Conservation (phyloP, 345 rosid genomes). For the Euphorbia tirucalli region DNA sequence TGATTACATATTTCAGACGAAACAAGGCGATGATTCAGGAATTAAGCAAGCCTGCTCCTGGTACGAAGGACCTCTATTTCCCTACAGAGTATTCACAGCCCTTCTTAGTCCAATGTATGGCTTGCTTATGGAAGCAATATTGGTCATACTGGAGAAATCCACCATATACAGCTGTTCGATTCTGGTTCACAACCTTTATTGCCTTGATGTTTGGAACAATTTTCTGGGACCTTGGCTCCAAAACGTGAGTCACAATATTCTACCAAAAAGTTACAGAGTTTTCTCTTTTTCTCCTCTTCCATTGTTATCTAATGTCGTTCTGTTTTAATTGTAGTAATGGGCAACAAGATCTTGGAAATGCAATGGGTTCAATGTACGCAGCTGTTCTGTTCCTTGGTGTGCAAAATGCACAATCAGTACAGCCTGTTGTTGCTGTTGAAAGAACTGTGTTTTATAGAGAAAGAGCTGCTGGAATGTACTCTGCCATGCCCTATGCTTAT, state of each 20-base stretch:
- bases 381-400: constrained; percentile 69
- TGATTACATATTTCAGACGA: constrained; percentile 41
- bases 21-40: constrained; percentile 23
- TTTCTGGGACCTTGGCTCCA: constrained; percentile 30
- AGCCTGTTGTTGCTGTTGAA: constrained; percentile 69
- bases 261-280: background rate
- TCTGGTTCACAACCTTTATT: constrained; percentile 20
- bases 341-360: constrained; percentile 52
- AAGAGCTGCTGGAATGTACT: constrained; percentile 81
- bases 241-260: constrained; percentile 7
- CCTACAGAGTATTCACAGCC: constrained; percentile 16
- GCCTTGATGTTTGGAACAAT: constrained; percentile 28
- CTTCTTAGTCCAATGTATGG: constrained; percentile 18
- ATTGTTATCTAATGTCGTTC: background rate
- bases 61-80: constrained; percentile 24
- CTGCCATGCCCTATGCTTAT: constrained; percentile 73
- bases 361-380: constrained; percentile 75
- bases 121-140: constrained; percentile 29
- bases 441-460: constrained; percentile 78
- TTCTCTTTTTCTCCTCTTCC: background rate
- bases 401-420: constrained; percentile 55
- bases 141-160: constrained; percentile 32
- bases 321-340: constrained; percentile 34
- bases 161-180: constrained; percentile 24
- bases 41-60: constrained; percentile 16